A percentile compares a stretch with the other conserved stretches of the same genome.
phyloP scores from a whole-genome alignment of 202 grass and related monocot species.

The Panicum virgatum region DNA sequence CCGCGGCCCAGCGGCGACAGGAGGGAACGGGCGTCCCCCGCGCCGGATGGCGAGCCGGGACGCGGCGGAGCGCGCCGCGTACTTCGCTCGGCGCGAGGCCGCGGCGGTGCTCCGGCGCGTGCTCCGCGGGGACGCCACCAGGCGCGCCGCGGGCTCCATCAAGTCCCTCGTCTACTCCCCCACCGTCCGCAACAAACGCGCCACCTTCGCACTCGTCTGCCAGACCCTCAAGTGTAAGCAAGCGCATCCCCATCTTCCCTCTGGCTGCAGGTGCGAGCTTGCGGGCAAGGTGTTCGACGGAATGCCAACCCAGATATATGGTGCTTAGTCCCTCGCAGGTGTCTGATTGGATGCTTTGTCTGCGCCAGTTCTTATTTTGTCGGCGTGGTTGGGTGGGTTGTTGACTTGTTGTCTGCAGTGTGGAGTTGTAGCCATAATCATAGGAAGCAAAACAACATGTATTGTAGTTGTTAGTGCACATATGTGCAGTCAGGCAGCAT shows the following conservation, averaged over 20 bases:
- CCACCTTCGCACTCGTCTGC: constrained; percentile 90
- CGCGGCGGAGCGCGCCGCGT: constrained; percentile 65
- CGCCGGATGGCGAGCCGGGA: constrained; percentile 63
- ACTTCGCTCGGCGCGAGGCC: constrained; percentile 93
- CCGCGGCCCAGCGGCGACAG: constrained; percentile 12
- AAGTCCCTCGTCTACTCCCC: constrained; percentile 89
- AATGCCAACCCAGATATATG: constrained; percentile 23
- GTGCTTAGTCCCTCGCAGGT: neutral
- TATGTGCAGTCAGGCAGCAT: neutral
- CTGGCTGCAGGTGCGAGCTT: neutral
- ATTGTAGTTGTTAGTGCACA: neutral
- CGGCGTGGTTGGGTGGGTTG: neutral
- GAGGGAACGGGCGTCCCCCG: constrained; percentile 18
- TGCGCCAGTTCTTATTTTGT: neutral
- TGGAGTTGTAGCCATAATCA: neutral
- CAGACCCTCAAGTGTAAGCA: constrained; percentile 88
- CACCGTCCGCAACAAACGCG: constrained; percentile 83
- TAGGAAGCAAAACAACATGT: neutral
- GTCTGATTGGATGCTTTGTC: neutral
- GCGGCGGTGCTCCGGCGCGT: constrained; percentile 82
- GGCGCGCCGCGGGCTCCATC: constrained; percentile 64
- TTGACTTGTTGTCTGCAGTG: neutral
- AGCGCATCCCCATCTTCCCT: neutral
- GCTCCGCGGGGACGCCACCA: constrained; percentile 67
- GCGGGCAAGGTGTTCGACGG: constrained; percentile 43